phyloP scores from a whole-genome alignment of 441 rosid species.

The Mallotus japonicus region DNA sequence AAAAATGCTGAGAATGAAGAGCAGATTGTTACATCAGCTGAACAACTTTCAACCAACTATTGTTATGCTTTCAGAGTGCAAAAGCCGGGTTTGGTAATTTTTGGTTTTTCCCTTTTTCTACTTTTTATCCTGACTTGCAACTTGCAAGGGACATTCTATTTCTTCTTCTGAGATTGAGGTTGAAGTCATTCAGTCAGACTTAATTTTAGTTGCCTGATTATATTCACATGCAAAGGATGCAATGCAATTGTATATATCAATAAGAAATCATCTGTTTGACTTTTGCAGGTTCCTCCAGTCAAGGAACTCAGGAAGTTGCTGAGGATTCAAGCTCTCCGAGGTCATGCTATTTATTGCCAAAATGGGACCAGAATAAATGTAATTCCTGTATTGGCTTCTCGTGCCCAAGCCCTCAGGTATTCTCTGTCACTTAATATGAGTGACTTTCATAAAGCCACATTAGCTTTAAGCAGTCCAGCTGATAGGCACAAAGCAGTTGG shows the following conservation, averaged over 20 bases:
- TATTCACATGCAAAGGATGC: not conserved
- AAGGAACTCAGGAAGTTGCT: conserved; percentile 79
- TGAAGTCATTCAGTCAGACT: conserved; percentile 13
- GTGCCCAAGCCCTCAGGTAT: conserved; percentile 93
- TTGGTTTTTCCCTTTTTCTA: not conserved
- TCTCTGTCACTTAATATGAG: not conserved
- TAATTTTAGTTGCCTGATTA: not conserved
- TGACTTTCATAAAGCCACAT: not conserved
- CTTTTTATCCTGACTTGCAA: not conserved
- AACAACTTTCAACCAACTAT: conserved; percentile 32
- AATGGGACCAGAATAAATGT: conserved; percentile 80
- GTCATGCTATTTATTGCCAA: conserved; percentile 82
- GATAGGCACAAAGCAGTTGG: not conserved
- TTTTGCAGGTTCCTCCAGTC: conserved; percentile 68
- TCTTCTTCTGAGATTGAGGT: conserved; percentile 7
- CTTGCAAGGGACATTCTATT: not conserved
- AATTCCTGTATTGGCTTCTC: conserved; percentile 89
- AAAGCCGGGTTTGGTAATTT: conserved; percentile 27
- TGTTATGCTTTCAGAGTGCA: conserved; percentile 32
- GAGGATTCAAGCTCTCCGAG: conserved; percentile 91
- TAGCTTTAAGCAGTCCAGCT: not conserved
- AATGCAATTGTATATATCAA: not conserved
- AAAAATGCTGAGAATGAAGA: conserved; percentile 38
- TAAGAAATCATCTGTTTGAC: not conserved
- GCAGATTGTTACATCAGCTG: conserved; percentile 34